These are phyloP conservation scores for Aquilaria yunnanensis DNA, from an alignment of 345 rosid species.

Conservation along the genomic window DNA sequence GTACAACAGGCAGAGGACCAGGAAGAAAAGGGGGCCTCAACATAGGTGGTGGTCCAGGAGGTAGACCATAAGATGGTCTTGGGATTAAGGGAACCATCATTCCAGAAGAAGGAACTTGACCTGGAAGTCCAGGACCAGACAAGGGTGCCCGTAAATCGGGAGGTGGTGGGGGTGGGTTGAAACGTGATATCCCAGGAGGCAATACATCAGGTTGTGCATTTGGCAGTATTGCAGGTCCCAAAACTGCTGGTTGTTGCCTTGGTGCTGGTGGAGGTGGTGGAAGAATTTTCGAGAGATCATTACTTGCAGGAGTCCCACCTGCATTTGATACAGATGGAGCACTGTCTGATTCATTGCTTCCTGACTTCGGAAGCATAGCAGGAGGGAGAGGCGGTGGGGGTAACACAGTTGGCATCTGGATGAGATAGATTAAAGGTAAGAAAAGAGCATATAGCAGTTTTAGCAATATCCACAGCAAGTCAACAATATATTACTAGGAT, in stretches of 20 bases:
- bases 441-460: slow-evolving; percentile 5
- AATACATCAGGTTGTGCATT: slow-evolving; percentile 46
- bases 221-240: slow-evolving; percentile 40
- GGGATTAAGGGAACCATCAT: slow-evolving; percentile 62
- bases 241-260: slow-evolving; percentile 42
- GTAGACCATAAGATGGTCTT: slow-evolving; percentile 85
- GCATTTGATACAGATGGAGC: slow-evolving; percentile 39
- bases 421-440: background rate
- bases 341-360: slow-evolving; percentile 39
- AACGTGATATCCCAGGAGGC: slow-evolving; percentile 66
- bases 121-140: slow-evolving; percentile 43
- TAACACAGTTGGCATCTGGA: slow-evolving; percentile 37
- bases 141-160: slow-evolving; percentile 45
- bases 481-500: background rate
- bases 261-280: slow-evolving; percentile 93
- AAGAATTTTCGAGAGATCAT: slow-evolving; percentile 44
- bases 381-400: slow-evolving; percentile 69
- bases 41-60: slow-evolving; percentile 83
- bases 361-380: slow-evolving; percentile 39
- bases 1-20: slow-evolving; percentile 72
- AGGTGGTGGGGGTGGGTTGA: slow-evolving; percentile 87
- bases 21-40: slow-evolving; percentile 98
- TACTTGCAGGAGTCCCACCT: slow-evolving; percentile 31
- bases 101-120: slow-evolving; percentile 52
- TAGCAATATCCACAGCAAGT: background rate